A percentile compares a stretch with the other conserved stretches of the same genome.
These are phyloP conservation scores for Rhodotorula sp. DNA, from an alignment of 1,284 basidiomycete species.

Conservation along the genomic window DNA sequence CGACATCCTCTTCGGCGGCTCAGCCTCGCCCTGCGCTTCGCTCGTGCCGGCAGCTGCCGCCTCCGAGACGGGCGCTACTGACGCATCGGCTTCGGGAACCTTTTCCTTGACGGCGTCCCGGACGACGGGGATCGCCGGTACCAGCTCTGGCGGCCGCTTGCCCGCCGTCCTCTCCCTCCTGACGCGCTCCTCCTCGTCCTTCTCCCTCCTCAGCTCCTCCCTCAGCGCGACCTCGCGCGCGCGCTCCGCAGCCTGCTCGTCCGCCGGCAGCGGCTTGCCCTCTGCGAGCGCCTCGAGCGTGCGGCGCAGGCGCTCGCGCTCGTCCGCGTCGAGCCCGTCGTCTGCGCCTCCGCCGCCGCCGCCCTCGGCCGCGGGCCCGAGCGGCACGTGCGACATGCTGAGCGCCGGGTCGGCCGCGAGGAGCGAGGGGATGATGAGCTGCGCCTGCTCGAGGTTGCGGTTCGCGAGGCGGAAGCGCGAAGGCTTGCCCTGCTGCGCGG, in stretches of 20 bases:
- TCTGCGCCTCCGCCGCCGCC: not conserved
- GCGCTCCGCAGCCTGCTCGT: slow-evolving; percentile 20
- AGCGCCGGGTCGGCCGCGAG: slow-evolving; percentile 26
- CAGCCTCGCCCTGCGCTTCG: not conserved
- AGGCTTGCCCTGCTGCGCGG: slow-evolving; percentile 14
- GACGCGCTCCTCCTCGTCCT: not conserved
- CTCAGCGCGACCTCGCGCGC: slow-evolving; percentile 22
- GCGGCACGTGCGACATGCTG: slow-evolving; percentile 14
- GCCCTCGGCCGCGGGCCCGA: slow-evolving; percentile 8
- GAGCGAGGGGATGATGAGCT: slow-evolving; percentile 40
- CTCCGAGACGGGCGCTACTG: not conserved
- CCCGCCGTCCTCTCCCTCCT: slow-evolving; percentile 18
- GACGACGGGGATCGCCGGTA: too few species aligned
- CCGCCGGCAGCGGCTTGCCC: slow-evolving; percentile 14
- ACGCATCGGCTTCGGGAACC: not conserved
- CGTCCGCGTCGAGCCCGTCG: slow-evolving; percentile 12
- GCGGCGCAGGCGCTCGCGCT: slow-evolving; percentile 22
- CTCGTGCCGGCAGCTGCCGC: not conserved
- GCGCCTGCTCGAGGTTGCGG: slow-evolving; percentile 37
- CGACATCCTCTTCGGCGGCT: slow-evolving; percentile 35
- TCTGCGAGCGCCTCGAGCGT: slow-evolving; percentile 30
- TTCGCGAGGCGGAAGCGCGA: slow-evolving; percentile 32
- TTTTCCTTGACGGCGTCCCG: too few species aligned
- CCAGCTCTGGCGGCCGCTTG: slow-evolving; percentile 21
- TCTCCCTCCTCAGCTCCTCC: slow-evolving; percentile 13